Base-by-base conservation (phyloP, 345 rosid genomes). In the Camelina hispida region DNA sequence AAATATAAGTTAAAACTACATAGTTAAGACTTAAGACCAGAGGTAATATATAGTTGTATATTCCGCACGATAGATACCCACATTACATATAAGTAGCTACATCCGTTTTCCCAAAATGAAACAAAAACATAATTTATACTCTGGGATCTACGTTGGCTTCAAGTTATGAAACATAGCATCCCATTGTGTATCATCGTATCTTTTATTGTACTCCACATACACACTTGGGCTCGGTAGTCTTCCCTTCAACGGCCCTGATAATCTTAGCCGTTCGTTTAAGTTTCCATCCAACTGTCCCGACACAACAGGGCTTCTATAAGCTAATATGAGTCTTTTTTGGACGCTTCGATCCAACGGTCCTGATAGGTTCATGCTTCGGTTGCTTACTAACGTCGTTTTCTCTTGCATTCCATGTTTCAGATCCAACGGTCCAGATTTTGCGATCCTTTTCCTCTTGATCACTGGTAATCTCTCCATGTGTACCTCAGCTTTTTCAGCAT, bases 401-500 rank as follows among this genome's bases (percentile, higher is more conserved):
- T 86, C 84, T 25, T 77, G 84, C 17, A 46, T 43, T 28, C 81
- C 20, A 7, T 67, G 69, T 23, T 73, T 76, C 10, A 78, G 37
- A 67, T 86, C 89, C 71, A 90, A 10, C 20, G 94, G 96, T 34
- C 98, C 98, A 32, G 96, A 93, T 70, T 88, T 86, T 2, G 88
- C 81, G 0, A 78, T 76, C 52, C 79, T 85, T 67, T 81, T 85
- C 14, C 60, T 66, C 43, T 32, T 81, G 23, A 47, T 22, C 32
- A 66, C 64, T 7, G 83, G 79, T 38, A 80, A 64, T 57, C 59
- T 70, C 76, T 81, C 80, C 44, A 68, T n/a, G 56, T 72, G 76
- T 18, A 69, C 0, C 62, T 74, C 88, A 22, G 57, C 3, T 43
- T 77, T 87, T 62, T 77, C 61, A 12, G 73, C 87, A 28, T 81